Evolutionary conservation across 2,329 filamentous ascomycete species (phyloP), one percentile per base, ranked within the genome.

Genomic region (Monosporascus sp.): DNA sequence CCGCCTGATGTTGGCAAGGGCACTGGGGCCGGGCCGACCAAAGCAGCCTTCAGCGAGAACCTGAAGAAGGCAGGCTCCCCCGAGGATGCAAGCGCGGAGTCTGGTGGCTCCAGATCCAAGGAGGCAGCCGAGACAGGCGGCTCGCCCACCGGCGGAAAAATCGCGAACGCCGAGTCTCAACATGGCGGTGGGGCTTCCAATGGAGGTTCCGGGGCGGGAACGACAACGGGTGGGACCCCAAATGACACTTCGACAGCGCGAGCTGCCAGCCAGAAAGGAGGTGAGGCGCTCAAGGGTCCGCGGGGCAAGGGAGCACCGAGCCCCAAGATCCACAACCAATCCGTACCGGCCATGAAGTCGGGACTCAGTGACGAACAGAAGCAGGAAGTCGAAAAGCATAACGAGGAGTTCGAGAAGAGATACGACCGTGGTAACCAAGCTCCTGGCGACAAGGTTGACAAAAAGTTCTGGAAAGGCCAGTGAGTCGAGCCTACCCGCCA

Each of bases 371-470:
- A 77, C 53, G 78, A 79, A 63, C 78, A 83, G 68, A 72, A 78
- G 65, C 70, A 70, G 44, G 81, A 85, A 67, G 82, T 85, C 17
- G 75, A 82, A 50, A 64, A 74, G 67, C 82, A 86, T 62, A 86
- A 86, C 55, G 58, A 56, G 58, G 79, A 85, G 1, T 85, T 85
- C 64, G 78, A 78, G 48, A 63, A 74, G 60, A 77, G 76, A 57
- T 77, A 84, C 60, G 81, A 80, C 53, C 71, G 67, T 14, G 73
- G 75, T 0, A 60, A 68, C 6, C 45, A 58, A 3, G 76, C 76
- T 0, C 68, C 62, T 1, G 66, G 70, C 1, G 78, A 82, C 54
- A 78, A 78, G 68, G 80, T 84, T 2, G 70, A 81, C 54, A 77
- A 78, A 65, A 76, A 74, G 19, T 85, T 79, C 56, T 85, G 81